Evolutionary conservation across 2,329 filamentous ascomycete species (phyloP), one percentile per base, ranked within the genome.

Genomic region (Ophiostoma sp.): DNA sequence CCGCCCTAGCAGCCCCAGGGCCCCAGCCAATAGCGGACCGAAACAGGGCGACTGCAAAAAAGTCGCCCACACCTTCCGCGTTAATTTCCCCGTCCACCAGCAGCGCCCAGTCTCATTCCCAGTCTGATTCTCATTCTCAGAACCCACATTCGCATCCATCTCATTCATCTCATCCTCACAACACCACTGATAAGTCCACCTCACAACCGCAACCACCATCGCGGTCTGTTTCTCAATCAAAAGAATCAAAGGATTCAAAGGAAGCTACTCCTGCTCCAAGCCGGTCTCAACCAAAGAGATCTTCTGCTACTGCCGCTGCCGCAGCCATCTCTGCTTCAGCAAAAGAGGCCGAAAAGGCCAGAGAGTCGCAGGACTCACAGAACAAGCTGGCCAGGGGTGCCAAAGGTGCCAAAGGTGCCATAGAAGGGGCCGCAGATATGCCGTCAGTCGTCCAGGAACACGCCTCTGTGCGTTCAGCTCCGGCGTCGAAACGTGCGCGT

Each of bases 21-120:
- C 69, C 62, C 36, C 75, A 77, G 73, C 77, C 77, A 77, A 77
- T 77, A 70, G 71, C 71, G 69, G 73, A 72, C 71, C 75, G 76
- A 66, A 75, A 76, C 67, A 74, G 73, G 72, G 72, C 74, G 65
- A 73, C 74, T 72, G 70, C 75, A 60, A 76, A 76, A 74, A 79
- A 76, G 71, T 44, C 71, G 20, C 68, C 70, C 67, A 72, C 70
- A 65, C 57, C 57, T 31, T 62, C 57, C 57, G 57, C 57, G 57
- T 71, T 67, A 72, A 73, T 73, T 72, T 72, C 72, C 68, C 70
- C 68, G 13, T 67, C 66, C n/a, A 62, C 70, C 64, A 67, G 33
- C 35, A 7, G 31, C 44, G 8, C 23, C 31, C 44, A 67, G 17
- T 66, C 65, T 67, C 65, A 67, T 17, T 23, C 39, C 36, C 17